Evolutionary conservation across 2,329 filamentous ascomycete genomes (phyloP).

Genomic region (Botrytis cinerea): DNA sequence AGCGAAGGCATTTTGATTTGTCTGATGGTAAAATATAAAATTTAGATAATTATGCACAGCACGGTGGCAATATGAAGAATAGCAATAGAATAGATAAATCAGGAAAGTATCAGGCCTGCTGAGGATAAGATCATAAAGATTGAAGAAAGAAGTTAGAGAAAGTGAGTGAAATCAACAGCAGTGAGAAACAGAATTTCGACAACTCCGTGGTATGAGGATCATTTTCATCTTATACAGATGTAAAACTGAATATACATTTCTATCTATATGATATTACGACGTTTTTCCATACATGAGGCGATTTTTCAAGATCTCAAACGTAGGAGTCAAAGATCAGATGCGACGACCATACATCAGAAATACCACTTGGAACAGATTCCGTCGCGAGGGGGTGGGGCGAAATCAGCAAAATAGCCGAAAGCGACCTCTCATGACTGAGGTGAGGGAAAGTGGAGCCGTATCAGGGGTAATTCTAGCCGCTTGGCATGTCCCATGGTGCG

Average conservation of each 20-base stretch:
- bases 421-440: not conserved
- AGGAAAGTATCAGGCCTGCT: slow-evolving; percentile 3
- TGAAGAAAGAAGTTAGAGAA: not conserved
- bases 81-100: not conserved
- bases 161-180: not conserved
- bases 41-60: slow-evolving; percentile 1
- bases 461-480: slow-evolving; percentile 9
- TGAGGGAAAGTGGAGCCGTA: not conserved
- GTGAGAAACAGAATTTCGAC: not conserved
- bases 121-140: slow-evolving; percentile 2
- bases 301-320: slow-evolving; percentile 14
- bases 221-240: slow-evolving; percentile 5
- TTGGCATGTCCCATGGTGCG: slow-evolving; percentile 13
- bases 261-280: not conserved
- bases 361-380: slow-evolving; percentile 6
- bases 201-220: not conserved
- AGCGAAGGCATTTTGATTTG: slow-evolving; percentile 6
- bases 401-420: slow-evolving; percentile 8
- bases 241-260: not conserved
- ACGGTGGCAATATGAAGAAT: not conserved
- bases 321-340: slow-evolving; percentile 8
- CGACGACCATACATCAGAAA: not conserved
- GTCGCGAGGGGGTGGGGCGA: slow-evolving; percentile 5
- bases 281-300: slow-evolving; percentile 5
- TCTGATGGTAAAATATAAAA: not conserved